Evolutionary conservation across 2,329 filamentous ascomycete species (phyloP).

Genomic region (Fusarium sacchari): DNA sequence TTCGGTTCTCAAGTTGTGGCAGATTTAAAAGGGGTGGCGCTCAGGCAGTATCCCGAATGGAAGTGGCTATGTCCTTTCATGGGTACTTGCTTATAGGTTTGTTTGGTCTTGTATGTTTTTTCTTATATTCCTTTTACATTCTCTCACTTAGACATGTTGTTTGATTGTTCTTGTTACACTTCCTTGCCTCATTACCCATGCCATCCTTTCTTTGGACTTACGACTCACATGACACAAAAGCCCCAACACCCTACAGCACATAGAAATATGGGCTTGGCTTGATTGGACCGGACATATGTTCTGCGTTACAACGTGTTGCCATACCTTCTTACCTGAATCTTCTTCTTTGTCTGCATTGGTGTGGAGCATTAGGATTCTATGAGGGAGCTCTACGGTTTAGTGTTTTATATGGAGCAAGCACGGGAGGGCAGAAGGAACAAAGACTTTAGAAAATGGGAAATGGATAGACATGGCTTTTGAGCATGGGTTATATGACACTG

Average conservation of each 20-base stretch:
- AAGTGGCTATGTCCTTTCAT: constrained; percentile 4
- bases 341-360: constrained; percentile 3
- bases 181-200: background rate
- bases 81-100: background rate
- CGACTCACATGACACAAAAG: constrained; percentile 15
- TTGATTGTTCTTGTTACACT: background rate
- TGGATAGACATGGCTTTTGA: constrained; percentile 16
- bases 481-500: background rate
- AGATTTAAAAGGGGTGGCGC: background rate
- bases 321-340: background rate
- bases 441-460: background rate
- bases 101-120: background rate
- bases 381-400: background rate
- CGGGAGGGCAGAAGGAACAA: background rate
- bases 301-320: background rate
- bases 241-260: background rate
- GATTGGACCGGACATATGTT: background rate
- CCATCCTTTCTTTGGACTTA: constrained; percentile 4
- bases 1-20: background rate
- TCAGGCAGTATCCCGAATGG: background rate
- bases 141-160: background rate
- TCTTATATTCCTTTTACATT: background rate
- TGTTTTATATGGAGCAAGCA: background rate
- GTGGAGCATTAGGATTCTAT: constrained; percentile 4
- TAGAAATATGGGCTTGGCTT: constrained; percentile 1